phyloP scores from a whole-genome alignment of 2,329 filamentous ascomycete species.

The Aspergillus neotritici region DNA sequence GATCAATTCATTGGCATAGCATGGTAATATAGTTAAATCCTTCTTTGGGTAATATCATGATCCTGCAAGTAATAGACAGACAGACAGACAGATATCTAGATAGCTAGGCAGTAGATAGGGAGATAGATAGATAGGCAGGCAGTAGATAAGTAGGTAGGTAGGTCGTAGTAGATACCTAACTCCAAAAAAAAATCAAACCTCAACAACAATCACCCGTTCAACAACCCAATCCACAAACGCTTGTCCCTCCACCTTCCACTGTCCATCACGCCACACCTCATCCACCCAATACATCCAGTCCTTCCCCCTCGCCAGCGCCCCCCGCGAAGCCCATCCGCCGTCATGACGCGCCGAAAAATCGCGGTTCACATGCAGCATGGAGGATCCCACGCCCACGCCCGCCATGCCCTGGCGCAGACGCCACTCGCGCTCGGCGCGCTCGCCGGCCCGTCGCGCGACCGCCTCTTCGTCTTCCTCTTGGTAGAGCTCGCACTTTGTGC shows the following conservation, averaged over 20 bases:
- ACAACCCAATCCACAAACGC: slow-evolving; percentile 36
- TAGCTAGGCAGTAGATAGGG: no score
- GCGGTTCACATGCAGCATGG: slow-evolving; percentile 21
- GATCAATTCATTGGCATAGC: no score
- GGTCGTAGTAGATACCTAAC: no score
- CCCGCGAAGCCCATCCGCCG: not conserved
- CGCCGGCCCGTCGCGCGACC: slow-evolving; percentile 62
- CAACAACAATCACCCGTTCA: slow-evolving; percentile 36
- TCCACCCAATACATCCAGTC: slow-evolving; percentile 31
- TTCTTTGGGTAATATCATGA: no score
- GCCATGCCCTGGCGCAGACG: slow-evolving; percentile 54
- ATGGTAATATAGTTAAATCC: no score
- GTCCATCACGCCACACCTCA: slow-evolving; percentile 36
- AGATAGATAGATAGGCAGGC: no score
- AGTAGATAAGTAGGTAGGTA: no score
- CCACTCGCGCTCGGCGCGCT: slow-evolving; percentile 68
- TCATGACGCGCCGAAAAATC: slow-evolving; percentile 21
- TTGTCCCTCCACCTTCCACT: slow-evolving; percentile 40
- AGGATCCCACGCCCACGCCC: slow-evolving; percentile 11
- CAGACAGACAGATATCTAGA: no score
- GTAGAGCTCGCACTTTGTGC: slow-evolving; percentile 71
- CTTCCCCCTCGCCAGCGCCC: slow-evolving; percentile 14
- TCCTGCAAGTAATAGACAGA: no score
- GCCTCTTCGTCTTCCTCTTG: slow-evolving; percentile 66
- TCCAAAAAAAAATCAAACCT: slow-evolving; percentile 18